Evolutionary conservation across 352 stramenopile genomes (phyloP).

Genomic region (Phytophthora aleatoria): DNA sequence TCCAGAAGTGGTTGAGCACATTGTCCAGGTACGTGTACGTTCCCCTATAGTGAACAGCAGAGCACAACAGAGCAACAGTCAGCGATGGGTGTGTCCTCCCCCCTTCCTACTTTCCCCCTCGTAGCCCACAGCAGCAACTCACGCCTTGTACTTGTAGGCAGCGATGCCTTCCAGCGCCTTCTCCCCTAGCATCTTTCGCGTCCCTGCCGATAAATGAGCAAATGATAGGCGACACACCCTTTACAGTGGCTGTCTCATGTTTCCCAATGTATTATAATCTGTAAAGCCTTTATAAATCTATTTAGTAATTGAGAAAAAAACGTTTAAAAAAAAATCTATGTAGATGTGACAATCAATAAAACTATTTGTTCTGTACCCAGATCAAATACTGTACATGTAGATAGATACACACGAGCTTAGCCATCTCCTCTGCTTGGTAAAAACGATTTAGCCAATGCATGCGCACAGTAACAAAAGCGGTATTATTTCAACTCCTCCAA

Average conservation of each 20-base stretch:
- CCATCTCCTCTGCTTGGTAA: no score
- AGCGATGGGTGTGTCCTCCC: not conserved
- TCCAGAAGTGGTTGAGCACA: conserved; percentile 90
- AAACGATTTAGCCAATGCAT: not conserved
- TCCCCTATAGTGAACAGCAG: conserved; percentile 45
- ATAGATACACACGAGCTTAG: no score
- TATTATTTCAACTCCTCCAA: conserved; percentile 20
- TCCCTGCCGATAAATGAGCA: no score
- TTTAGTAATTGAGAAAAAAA: no score
- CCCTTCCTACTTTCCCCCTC: not conserved
- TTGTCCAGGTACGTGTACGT: conserved; percentile 90
- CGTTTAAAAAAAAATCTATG: no score
- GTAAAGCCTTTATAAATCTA: no score
- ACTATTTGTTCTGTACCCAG: no score
- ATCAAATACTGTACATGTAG: no score
- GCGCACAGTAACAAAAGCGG: not conserved
- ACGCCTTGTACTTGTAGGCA: conserved; percentile 90
- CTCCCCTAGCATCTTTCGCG: conserved; percentile 59
- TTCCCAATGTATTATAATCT: no score
- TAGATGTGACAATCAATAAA: no score
- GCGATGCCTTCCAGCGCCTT: conserved; percentile 85
- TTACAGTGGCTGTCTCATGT: no score
- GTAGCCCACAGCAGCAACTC: conserved; percentile 26
- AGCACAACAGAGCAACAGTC: conserved; percentile 10
- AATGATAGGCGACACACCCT: no score